These are phyloP conservation scores for Eutrema heterophyllum DNA, from an alignment of 345 rosid genomes.

Conservation along the genomic window DNA sequence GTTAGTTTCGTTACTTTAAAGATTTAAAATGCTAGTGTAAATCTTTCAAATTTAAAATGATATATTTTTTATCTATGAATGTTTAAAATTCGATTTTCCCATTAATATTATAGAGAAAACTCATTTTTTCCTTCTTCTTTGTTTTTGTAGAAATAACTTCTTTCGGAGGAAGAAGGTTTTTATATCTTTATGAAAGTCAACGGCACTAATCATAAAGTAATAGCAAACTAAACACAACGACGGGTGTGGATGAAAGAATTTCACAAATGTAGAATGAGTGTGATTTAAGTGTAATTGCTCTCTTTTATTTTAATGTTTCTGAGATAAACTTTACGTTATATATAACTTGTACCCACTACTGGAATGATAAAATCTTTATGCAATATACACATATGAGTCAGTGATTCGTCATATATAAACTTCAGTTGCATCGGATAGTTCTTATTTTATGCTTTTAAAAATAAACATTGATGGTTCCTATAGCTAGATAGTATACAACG, in stretches of 20 bases:
- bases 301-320: not conserved
- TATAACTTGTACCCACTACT: not conserved
- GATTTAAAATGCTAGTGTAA: no score
- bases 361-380: not conserved
- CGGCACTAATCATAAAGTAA: not conserved
- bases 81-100: not conserved
- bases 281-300: not conserved
- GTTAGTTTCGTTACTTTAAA: no score
- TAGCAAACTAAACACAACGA: not conserved
- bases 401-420: not conserved
- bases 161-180: not conserved
- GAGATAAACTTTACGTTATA: not conserved
- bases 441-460: not conserved
- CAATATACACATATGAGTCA: not conserved
- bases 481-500: not conserved
- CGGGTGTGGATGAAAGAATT: not conserved
- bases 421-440: not conserved
- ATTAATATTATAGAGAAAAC: not conserved
- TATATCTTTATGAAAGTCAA: not conserved
- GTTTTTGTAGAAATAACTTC: not conserved
- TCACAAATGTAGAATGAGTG: not conserved
- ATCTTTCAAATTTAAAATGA: no score
- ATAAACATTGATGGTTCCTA: not conserved
- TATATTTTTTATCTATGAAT: no score
- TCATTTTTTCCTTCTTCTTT: not conserved